Evolutionary conservation across 495 filamentous ascomycete species (phyloP), one percentile per base, ranked within the genome.

Genomic region (Pseudoneurospora amorphoporcata): DNA sequence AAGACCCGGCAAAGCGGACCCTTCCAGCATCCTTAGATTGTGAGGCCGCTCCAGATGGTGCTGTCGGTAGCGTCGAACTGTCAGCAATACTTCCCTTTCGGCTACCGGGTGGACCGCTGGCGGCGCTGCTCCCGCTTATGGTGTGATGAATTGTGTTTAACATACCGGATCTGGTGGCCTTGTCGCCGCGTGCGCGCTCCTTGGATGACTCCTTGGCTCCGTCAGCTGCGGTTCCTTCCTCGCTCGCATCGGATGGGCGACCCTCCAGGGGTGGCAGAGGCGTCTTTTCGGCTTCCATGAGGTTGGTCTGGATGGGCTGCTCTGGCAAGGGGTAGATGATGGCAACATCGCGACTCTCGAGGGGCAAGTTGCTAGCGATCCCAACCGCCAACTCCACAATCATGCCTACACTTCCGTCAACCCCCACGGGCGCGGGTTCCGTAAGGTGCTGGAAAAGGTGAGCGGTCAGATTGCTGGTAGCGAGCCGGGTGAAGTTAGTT

Each of bases 361-460:
- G 82, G 0, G 96, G 95, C 68, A 98, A 84, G 79, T 98, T 95
- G 74, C 88, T 87, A 3, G 92, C 89, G 73, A 99, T 94, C 69
- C 90, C 91, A 38, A 98, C 87, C 8, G 95, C 93, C 58, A 98
- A 87, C 81, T 98, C 94, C 41, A 98, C 88, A 79, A 99, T 97
- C 91, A 94, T 96, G 72, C 90, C 88, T 29, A 93, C 91, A 70
- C 92, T 92, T 10, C 87, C 88, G 69, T 95, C 91, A 61, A 98
- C 84, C 4, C 93, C 95, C 9, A 89, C 81, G 0, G 92, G 92
- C 4, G 91, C 84, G 0, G 92, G 91, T 17, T 97, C 92, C 68
- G 89, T 84, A 38, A 98, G 85, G 79, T 92, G 88, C 74, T 88
- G 87, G 45, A 88, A 88, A 32, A 98, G 80, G 42, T 83, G 87